Base-by-base conservation (phyloP, 23 red algal species). In the Gracilaria gracilis region DNA sequence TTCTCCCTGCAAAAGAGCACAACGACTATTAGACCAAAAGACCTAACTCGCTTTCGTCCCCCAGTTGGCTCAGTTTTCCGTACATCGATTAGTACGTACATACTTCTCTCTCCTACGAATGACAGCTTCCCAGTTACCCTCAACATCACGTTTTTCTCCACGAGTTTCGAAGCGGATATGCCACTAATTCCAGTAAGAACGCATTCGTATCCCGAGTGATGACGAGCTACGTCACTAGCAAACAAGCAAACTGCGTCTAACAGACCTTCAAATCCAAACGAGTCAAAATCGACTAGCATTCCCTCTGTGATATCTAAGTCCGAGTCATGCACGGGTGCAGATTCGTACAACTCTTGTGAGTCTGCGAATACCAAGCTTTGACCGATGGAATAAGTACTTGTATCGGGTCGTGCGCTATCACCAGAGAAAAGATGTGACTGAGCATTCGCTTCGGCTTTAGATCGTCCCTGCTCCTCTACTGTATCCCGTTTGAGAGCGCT, bases 241-340 rank as follows among this genome's bases (percentile, higher is more conserved):
- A 90, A 34, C 55, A 90, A 81, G 34, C 67, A 70, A 71, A 79
- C 57, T 34, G 72, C 87, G 67, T 90, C 87, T 3, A 90, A 42
- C 15, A 90, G 29, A 11, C 87, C 87, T 35, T 64, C 44, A 57
- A 81, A 32, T 55, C 84, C 84, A 53, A 20, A 8, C n/a, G 17
- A 13, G 31, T 90, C 87, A 34, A 53, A 90, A 28, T 79, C 57
- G 1, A 90, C 75, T 27, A 61, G 0, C 23, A 90, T 17, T 9
- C 51, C 74, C 25, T 48, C 34, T 31, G 50, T 77, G 42, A 77
- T 51, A 69, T 69, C 64, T 11, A 69, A 32, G 17, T 38, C 28
- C 31, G 1, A 9, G 6, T 69, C 0, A 17, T 20, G 15, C 11
- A 20, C 16, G 16, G 20, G 64, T 6, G 13, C 16, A 17, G 64